These are phyloP conservation scores for Lachancea sp. DNA, from an alignment of 805 yeast species.

Conservation along the genomic window DNA sequence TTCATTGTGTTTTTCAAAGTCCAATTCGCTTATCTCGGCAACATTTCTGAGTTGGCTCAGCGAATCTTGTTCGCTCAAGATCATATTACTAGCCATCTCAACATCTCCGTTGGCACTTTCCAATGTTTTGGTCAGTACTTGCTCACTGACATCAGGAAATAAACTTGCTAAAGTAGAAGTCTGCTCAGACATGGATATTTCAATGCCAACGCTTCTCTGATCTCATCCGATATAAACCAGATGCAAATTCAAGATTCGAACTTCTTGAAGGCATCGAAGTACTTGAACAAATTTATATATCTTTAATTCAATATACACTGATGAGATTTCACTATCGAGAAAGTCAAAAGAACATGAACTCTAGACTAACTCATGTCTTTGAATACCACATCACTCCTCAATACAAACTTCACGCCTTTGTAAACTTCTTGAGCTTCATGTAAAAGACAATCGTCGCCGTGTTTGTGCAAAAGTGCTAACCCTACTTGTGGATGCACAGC, in stretches of 20 bases:
- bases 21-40: not conserved
- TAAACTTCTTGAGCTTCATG: constrained; percentile 52
- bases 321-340: not conserved
- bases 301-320: not conserved
- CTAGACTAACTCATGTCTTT: not conserved
- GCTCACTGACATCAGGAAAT: constrained; percentile 19
- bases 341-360: not conserved
- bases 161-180: constrained; percentile 8
- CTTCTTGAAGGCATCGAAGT: no score
- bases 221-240: no score
- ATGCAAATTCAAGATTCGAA: no score
- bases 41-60: not conserved
- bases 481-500: constrained; percentile 47
- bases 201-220: not conserved
- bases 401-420: constrained; percentile 54
- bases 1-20: not conserved
- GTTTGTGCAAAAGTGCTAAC: constrained; percentile 55
- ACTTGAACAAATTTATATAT: no score
- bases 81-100: constrained; percentile 20
- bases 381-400: constrained; percentile 51
- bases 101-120: constrained; percentile 17
- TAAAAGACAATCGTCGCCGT: constrained; percentile 55
- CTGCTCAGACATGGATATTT: not conserved
- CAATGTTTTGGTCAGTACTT: constrained; percentile 14
- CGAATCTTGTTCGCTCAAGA: constrained; percentile 19